Base-by-base conservation (phyloP, 2,329 filamentous ascomycete genomes). In the Drechslerella stenobrocha region DNA sequence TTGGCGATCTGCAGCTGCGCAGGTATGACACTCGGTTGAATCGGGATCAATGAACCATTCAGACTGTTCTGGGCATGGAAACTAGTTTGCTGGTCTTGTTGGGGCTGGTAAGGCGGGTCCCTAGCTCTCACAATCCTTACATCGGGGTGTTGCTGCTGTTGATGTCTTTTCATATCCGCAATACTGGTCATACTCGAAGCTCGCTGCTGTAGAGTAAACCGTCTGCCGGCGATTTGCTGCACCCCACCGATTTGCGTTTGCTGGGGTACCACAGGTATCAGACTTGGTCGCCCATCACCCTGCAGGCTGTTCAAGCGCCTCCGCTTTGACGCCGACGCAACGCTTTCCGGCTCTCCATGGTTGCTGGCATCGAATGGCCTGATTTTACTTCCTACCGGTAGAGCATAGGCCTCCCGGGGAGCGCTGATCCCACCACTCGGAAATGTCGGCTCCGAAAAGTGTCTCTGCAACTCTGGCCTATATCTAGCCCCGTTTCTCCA, bases 1-100 rank as follows among this genome's bases (percentile, higher is more conserved):
- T 80, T 82, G 6, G 89, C 89, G 24, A 67, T 50, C 20, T 60
- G 63, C 20, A 67, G 53, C 5, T 51, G 55, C 22, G 56, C 55
- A 40, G 63, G 63, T 26, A 67, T 37, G 11, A 67, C 28, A 44
- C 34, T 58, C 22, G 48, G 45, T 22, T 58, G 56, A 22, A 67
- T 32, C 28, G 55, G 34, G 34, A 60, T 67, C 30, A 55, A 55
- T 18, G 63, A 67, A 18, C 55, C 55, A 11, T 30, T 67, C 22
- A 55, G 45, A 24, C 48, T 67, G 3, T 61, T 48, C 37, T 61
- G 57, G 7, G 35, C 37, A 4, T 56, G 56, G 47, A 67, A 67
- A 2, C 42, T 32, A 9, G 55, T 28, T 35, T 47, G 35, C 22
- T 67, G 63, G 28, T 67, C 63, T n/a, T 46, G 60, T 13, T 55